phyloP scores from a whole-genome alignment of 768 basidiomycete genomes.

The Phylloporus sp. region DNA sequence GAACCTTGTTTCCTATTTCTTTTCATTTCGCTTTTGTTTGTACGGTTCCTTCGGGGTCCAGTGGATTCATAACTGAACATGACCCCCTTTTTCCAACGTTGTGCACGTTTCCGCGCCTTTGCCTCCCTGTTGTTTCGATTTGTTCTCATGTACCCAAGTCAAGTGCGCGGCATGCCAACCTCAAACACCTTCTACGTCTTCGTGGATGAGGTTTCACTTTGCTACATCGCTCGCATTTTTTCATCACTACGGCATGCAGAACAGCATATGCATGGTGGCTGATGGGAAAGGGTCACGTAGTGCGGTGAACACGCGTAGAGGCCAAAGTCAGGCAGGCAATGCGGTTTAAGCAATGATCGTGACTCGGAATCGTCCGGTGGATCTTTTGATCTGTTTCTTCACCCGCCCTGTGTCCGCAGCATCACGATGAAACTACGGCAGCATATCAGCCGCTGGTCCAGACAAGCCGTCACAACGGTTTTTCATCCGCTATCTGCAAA shows the following conservation, averaged over 20 bases:
- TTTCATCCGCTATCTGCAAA: slow-evolving; percentile 10
- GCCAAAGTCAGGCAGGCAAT: slow-evolving; percentile 11
- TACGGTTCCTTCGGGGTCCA: slow-evolving; percentile 4
- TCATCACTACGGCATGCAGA: slow-evolving; percentile 25
- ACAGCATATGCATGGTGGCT: slow-evolving; percentile 27
- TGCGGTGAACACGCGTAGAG: slow-evolving; percentile 16
- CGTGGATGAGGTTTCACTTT: slow-evolving; percentile 15
- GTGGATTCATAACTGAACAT: slow-evolving; percentile 8
- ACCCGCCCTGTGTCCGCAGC: slow-evolving; percentile 21
- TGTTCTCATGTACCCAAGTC: slow-evolving; percentile 5
- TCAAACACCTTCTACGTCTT: slow-evolving; percentile 4
- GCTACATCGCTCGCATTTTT: slow-evolving; percentile 19
- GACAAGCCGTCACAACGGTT: slow-evolving; percentile 12
- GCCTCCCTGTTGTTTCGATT: slow-evolving; percentile 5
- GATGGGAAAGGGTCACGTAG: slow-evolving; percentile 25
- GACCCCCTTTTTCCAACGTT: slow-evolving; percentile 1
- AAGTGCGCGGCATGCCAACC: slow-evolving; percentile 4
- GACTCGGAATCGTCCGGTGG: slow-evolving; percentile 21
- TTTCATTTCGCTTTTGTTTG: slow-evolving; percentile 12
- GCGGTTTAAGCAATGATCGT: slow-evolving; percentile 16
- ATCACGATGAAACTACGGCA: slow-evolving; percentile 12
- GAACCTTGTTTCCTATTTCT: not conserved
- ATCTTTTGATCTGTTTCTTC: slow-evolving; percentile 17
- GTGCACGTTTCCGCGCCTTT: slow-evolving; percentile 3
- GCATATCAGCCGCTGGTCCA: slow-evolving; percentile 8